Base-by-base conservation (phyloP, 2,329 filamentous ascomycete species). In the Hypoxylon sp. region DNA sequence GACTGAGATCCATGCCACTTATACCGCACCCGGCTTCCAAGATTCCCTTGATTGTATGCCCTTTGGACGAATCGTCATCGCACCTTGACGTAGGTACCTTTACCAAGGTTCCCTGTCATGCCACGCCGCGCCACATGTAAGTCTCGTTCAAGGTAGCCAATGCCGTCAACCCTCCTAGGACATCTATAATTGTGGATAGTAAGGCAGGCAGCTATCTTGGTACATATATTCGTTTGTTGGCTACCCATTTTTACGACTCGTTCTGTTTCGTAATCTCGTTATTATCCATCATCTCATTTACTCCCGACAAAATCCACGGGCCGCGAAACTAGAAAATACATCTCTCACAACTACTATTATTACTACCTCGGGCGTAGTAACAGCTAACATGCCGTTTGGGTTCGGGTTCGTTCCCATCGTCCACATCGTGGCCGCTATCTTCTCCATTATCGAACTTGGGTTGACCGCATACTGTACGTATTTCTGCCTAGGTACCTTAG, bases 391-490 rank as follows among this genome's bases (percentile, higher is more conserved):
- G 87, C 80, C 81, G 31, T 78, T 87, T 75, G 82, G 82, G 32
- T 78, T 87, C 75, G 82, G 82, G 67, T 86, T 89, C 75, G 82
- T 89, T 42, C 82, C 88, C 72, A 87, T 90, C 44, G 82, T 92
- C 70, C 92, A 93, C 77, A 84, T 87, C 65, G 82, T 88, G 54
- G 91, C 95, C 75, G 86, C 84, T 10, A 72, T 93, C 44, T 87
- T 97, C 74, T 85, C 90, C 37, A 83, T 96, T 68, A 89, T 94
- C 71, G 88, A 94, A 73, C 87, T 97, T 8, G 93, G 91, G 21
- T 80, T 97, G 37, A 91, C 89, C 52, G 91, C 86, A 57, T 94
- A 94, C 76, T 83, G 93, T 94, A 83, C 29, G 86, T 81, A 48
- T 6, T 24, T 24, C 7, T 27, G 11, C 6, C 39, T 19, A 31